A percentile compares a stretch with the other conserved stretches of the same genome.
phyloP scores from a whole-genome alignment of 768 basidiomycete species.

The Leccinum olivaceopallidum region DNA sequence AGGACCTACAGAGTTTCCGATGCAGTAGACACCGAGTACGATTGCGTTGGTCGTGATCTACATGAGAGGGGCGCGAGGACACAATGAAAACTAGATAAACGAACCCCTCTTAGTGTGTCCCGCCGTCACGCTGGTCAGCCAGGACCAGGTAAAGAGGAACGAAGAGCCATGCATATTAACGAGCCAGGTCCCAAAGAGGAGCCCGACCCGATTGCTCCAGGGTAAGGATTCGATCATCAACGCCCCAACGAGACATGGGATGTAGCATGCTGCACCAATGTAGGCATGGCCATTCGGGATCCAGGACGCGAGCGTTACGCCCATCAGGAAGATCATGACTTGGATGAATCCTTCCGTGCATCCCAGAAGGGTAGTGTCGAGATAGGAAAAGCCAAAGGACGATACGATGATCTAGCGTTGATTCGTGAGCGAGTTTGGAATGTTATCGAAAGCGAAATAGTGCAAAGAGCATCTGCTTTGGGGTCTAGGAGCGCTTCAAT shows the following conservation, averaged over 20 bases:
- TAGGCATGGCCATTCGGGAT: conserved; percentile 61
- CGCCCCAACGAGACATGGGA: conserved; percentile 65
- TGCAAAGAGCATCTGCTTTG: conserved; percentile 60
- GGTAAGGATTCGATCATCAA: conserved; percentile 65
- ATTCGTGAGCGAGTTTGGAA: conserved; percentile 70
- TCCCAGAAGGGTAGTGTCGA: conserved; percentile 65
- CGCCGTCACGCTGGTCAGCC: conserved; percentile 64
- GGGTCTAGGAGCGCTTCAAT: conserved; percentile 66
- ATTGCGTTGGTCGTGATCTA: conserved; percentile 56
- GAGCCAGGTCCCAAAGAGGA: conserved; percentile 47
- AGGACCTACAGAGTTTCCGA: conserved; percentile 67
- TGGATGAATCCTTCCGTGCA: conserved; percentile 67
- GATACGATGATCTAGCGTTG: conserved; percentile 65
- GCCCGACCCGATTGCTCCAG: conserved; percentile 63
- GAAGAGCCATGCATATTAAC: conserved; percentile 42
- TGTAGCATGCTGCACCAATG: conserved; percentile 55
- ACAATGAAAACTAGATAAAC: conserved; percentile 1
- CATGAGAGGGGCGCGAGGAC: background rate
- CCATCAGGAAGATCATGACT: conserved; percentile 66
- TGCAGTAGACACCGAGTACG: conserved; percentile 68
- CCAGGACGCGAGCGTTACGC: conserved; percentile 56
- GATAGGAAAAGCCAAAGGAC: conserved; percentile 34
- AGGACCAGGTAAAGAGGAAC: conserved; percentile 57
- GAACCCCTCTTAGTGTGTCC: conserved; percentile 63
- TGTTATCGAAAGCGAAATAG: conserved; percentile 60